Evolutionary conservation across 2,329 filamentous ascomycete species (phyloP).

Genomic region (Sporothrix mexicana): DNA sequence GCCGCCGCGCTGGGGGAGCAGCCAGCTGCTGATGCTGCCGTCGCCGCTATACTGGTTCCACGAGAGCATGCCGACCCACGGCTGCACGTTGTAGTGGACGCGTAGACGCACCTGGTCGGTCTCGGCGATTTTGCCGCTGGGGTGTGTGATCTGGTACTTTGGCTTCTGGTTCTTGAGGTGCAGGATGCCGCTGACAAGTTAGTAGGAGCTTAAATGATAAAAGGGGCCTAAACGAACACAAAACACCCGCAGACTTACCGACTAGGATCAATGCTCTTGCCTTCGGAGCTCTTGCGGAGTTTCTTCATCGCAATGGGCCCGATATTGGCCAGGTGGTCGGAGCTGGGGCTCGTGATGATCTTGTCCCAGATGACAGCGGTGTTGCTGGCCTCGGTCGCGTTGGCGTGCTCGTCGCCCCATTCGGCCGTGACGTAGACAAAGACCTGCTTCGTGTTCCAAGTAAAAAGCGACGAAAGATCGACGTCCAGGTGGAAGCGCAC

Average conservation of each 20-base stretch:
- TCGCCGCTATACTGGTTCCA: constrained; percentile 71
- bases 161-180: constrained; percentile 83
- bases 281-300: constrained; percentile 62
- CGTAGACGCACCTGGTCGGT: constrained; percentile 75
- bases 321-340: constrained; percentile 66
- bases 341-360: constrained; percentile 80
- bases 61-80: constrained; percentile 87
- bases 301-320: constrained; percentile 67
- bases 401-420: constrained; percentile 55
- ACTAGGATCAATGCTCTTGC: constrained; percentile 65
- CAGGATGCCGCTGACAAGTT: constrained; percentile 67
- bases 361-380: constrained; percentile 93
- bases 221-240: background rate
- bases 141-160: constrained; percentile 97
- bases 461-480: constrained; percentile 90
- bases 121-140: constrained; percentile 76
- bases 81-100: constrained; percentile 95
- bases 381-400: constrained; percentile 55
- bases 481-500: constrained; percentile 92
- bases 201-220: background rate
- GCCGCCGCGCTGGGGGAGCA: constrained; percentile 32
- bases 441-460: constrained; percentile 98
- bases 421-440: constrained; percentile 94
- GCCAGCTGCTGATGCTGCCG: constrained; percentile 43
- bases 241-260: constrained; percentile 49